Percentiles rank a stretch among this genome's conserved stretches.
Evolutionary conservation across 306 rosid species (phyloP).

Genomic region (Leucaena leucocephala): DNA sequence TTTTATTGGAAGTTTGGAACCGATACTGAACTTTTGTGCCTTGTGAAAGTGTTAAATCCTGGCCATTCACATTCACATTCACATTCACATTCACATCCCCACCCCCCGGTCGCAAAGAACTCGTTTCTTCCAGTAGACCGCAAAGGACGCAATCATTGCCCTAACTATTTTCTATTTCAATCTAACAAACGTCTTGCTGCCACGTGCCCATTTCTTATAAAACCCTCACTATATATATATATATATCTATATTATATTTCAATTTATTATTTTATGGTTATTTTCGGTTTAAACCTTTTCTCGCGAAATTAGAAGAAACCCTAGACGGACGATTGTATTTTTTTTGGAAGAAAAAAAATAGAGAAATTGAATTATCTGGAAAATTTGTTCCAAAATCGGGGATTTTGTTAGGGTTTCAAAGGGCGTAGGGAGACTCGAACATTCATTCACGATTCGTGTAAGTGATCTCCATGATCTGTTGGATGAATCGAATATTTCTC

Average conservation of each 20-base stretch:
- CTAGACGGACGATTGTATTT: conserved; percentile 57
- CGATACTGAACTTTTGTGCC: too few relatives aligned
- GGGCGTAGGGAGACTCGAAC: conserved; percentile 45
- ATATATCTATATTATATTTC: conserved; percentile 29
- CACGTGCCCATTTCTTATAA: too few relatives aligned
- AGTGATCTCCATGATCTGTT: conserved; percentile 44
- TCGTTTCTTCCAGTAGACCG: not conserved
- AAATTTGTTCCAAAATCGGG: conserved; percentile 38
- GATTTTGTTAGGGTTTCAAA: conserved; percentile 59
- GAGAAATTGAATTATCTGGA: conserved; percentile 32
- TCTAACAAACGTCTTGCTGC: too few relatives aligned
- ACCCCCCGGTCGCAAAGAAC: not conserved
- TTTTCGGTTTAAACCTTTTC: conserved; percentile 58
- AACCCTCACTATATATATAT: not conserved
- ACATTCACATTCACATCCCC: not conserved
- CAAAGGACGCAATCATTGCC: not conserved
- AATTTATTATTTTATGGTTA: conserved; percentile 14
- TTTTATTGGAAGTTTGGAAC: too few relatives aligned
- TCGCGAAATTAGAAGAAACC: conserved; percentile 49
- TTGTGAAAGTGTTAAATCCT: too few relatives aligned
- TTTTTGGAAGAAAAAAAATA: conserved; percentile 20
- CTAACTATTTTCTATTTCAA: not conserved
- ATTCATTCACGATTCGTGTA: conserved; percentile 39
- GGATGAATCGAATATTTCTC: conserved; percentile 34
- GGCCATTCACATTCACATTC: too few relatives aligned